phyloP scores from a whole-genome alignment of 106 monocot genomes.

The Acorus calamus region DNA sequence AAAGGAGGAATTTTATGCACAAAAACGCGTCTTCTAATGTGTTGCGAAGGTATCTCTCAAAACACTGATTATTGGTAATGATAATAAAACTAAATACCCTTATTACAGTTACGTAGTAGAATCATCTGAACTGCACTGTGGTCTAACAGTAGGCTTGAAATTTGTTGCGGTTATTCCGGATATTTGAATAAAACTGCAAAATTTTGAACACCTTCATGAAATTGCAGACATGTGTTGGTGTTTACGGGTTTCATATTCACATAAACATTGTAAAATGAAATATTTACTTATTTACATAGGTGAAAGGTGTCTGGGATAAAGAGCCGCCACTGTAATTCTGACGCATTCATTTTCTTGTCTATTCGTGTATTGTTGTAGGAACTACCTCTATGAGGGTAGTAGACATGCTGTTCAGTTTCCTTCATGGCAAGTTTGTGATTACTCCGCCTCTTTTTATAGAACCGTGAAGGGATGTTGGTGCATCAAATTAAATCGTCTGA shows the following conservation, averaged over 20 bases:
- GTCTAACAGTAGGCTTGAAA: too few relatives aligned
- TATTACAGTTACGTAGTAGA: not conserved
- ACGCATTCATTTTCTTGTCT: not conserved
- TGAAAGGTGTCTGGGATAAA: too few relatives aligned
- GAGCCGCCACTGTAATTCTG: not conserved
- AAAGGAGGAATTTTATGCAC: not conserved
- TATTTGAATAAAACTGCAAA: too few relatives aligned
- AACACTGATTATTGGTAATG: not conserved
- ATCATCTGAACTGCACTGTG: not conserved
- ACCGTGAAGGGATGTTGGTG: not conserved
- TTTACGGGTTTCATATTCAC: too few relatives aligned
- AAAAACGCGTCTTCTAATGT: not conserved
- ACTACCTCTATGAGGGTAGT: not conserved
- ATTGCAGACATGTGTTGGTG: too few relatives aligned
- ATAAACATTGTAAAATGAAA: too few relatives aligned
- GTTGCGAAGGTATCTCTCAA: slow-evolving; percentile 6
- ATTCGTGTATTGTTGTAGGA: slow-evolving; percentile 5
- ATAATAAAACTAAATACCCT: not conserved
- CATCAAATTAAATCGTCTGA: slow-evolving; percentile 9
- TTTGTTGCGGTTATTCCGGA: too few relatives aligned
- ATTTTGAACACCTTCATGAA: too few relatives aligned
- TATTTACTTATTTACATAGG: too few relatives aligned
- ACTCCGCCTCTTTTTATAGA: not conserved
- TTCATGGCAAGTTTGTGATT: not conserved
- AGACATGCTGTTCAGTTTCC: not conserved